Percentiles rank a stretch among this genome's conserved stretches.
Evolutionary conservation across 176 grass and related monocot species (phyloP).

Genomic region (Phragmites australis): DNA sequence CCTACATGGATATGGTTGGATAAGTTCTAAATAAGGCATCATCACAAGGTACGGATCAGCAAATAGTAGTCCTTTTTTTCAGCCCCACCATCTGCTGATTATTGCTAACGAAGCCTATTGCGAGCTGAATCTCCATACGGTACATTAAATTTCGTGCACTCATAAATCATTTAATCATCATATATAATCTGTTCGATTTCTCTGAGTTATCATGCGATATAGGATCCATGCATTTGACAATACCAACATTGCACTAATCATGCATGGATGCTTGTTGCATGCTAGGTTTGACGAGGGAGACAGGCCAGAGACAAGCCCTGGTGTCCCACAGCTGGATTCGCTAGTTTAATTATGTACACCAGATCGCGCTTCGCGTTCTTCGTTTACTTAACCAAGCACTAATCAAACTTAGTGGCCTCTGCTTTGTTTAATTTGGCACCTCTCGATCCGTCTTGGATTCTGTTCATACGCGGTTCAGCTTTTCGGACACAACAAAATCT

Average conservation of each 20-base stretch:
- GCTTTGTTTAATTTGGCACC: constrained; percentile 14
- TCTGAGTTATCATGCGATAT: neutral
- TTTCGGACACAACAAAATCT: constrained; percentile 13
- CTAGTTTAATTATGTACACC: constrained; percentile 22
- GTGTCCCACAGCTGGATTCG: constrained; percentile 58
- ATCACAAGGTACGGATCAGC: neutral
- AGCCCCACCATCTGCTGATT: neutral
- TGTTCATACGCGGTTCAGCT: constrained; percentile 22
- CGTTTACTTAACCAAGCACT: neutral
- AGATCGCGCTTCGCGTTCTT: constrained; percentile 32
- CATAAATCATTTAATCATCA: neutral
- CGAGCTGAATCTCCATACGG: neutral
- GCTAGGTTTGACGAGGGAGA: constrained; percentile 35
- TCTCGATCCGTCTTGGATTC: constrained; percentile 38
- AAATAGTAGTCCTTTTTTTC: neutral
- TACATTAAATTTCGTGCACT: neutral
- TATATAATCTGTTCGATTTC: neutral
- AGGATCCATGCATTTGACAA: neutral
- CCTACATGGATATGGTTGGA: neutral
- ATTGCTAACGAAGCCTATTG: neutral
- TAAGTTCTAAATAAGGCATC: neutral
- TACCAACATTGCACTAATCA: neutral
- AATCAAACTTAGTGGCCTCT: constrained; percentile 13
- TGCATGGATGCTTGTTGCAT: neutral
- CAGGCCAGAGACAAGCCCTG: constrained; percentile 47